Conservation (phyloP, 345 rosid genomes). For the Ceriops tagal region DNA sequence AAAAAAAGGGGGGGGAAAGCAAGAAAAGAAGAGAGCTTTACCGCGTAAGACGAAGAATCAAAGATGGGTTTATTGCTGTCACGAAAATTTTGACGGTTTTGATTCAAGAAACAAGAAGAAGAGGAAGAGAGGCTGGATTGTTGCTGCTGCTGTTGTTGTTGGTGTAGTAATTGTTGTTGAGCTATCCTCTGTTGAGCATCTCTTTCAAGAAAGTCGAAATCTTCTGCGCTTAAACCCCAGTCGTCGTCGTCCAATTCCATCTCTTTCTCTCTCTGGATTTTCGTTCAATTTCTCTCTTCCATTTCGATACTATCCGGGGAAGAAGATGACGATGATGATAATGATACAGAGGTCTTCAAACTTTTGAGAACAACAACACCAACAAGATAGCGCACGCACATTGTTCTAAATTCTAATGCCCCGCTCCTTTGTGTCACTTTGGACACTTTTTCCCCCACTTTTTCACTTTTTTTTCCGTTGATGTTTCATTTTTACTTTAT, state of each 20-base stretch:
- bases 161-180: constrained; percentile 30
- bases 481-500: background rate
- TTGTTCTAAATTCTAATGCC: too few species aligned
- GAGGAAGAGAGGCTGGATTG: constrained; percentile 6
- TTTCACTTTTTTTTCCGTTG: too few species aligned
- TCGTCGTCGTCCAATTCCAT: constrained; percentile 52
- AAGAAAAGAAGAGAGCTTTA: constrained; percentile 13
- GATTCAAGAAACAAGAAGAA: background rate
- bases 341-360: too few species aligned
- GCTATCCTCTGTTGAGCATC: constrained; percentile 62
- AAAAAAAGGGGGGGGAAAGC: background rate
- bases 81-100: constrained; percentile 1
- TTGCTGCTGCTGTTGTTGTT: constrained; percentile 4
- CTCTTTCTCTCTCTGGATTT: too few species aligned
- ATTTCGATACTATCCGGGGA: too few species aligned
- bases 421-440: too few species aligned
- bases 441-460: too few species aligned
- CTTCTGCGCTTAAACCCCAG: constrained; percentile 75
- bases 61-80: constrained; percentile 10
- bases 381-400: too few species aligned
- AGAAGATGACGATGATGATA: too few species aligned
- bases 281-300: too few species aligned
- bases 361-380: too few species aligned
- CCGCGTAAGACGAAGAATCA: constrained; percentile 17
- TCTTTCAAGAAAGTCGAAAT: constrained; percentile 68